Evolutionary conservation across 2,329 filamentous ascomycete genomes (phyloP).

Genomic region (Exophiala mesophila): DNA sequence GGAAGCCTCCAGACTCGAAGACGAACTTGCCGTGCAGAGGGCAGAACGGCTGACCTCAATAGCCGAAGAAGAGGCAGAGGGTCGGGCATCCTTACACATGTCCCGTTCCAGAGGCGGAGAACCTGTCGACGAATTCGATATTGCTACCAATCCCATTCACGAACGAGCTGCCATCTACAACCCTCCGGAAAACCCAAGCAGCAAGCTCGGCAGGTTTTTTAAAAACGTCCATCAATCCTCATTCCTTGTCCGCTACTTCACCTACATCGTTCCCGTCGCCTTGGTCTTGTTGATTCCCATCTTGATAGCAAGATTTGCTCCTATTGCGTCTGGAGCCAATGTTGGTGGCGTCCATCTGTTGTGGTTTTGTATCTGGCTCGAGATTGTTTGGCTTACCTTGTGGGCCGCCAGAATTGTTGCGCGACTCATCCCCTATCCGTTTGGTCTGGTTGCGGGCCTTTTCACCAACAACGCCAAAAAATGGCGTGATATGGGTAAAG

Average conservation of each 20-base stretch:
- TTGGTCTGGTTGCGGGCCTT: conserved; percentile 63
- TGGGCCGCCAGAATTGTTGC: conserved; percentile 70
- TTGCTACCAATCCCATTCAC: conserved; percentile 63
- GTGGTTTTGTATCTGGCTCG: conserved; percentile 95
- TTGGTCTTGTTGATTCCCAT: conserved; percentile 63
- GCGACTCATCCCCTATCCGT: conserved; percentile 58
- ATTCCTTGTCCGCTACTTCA: conserved; percentile 63
- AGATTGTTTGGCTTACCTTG: conserved; percentile 85
- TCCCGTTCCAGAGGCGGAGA: conserved; percentile 52
- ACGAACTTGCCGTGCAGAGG: conserved; percentile 61
- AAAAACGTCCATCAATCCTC: conserved; percentile 62
- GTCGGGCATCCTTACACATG: conserved; percentile 44
- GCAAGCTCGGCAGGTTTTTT: conserved; percentile 58
- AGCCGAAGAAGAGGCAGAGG: conserved; percentile 26
- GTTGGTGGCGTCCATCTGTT: conserved; percentile 71
- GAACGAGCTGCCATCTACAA: conserved; percentile 62
- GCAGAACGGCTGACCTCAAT: conserved; percentile 57
- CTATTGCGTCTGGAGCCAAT: conserved; percentile 51
- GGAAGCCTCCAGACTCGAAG: conserved; percentile 56
- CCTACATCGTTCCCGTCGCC: conserved; percentile 64
- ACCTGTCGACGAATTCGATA: conserved; percentile 61
- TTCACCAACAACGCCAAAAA: conserved; percentile 87
- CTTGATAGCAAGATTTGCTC: conserved; percentile 56
- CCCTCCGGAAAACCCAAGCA: conserved; percentile 59
- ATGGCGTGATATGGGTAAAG: conserved; percentile 82